phyloP scores from a whole-genome alignment of 75 land plant genomes.

The Pinus albicaulis region DNA sequence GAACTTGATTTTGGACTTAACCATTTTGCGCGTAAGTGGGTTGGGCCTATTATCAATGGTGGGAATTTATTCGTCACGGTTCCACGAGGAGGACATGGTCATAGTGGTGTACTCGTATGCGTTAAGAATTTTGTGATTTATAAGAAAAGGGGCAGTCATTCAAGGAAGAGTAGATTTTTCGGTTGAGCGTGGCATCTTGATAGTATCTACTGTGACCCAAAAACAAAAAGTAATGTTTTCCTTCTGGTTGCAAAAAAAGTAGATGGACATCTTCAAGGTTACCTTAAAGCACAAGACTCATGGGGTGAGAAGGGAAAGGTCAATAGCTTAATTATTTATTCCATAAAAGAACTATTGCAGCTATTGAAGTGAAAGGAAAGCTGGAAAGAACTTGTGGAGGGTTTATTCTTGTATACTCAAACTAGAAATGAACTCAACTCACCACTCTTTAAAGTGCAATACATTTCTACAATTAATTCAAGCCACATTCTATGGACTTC shows the following conservation, averaged over 20 bases:
- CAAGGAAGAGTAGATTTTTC: constrained; percentile 90
- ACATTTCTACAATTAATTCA: too few species aligned
- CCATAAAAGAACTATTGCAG: too few species aligned
- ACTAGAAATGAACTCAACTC: too few species aligned
- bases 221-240: constrained; percentile 86
- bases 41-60: constrained; percentile 95
- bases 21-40: constrained; percentile 97
- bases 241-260: constrained; percentile 94
- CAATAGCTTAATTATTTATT: neutral
- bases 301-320: constrained; percentile 4
- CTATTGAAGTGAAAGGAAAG: too few species aligned
- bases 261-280: constrained; percentile 96
- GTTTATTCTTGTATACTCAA: too few species aligned
- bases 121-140: constrained; percentile 98
- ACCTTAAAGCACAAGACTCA: constrained; percentile 76
- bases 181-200: constrained; percentile 83
- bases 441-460: too few species aligned
- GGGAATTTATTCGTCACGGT: too few species aligned
- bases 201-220: constrained; percentile 93
- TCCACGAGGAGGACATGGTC: too few species aligned
- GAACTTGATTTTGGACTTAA: constrained; percentile 97
- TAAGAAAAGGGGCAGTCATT: constrained; percentile 95
- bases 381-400: too few species aligned
- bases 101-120: too few species aligned
- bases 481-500: too few species aligned